Base-by-base conservation (phyloP, 1,284 basidiomycete species). In the Cutaneotrichosporon sp. region DNA sequence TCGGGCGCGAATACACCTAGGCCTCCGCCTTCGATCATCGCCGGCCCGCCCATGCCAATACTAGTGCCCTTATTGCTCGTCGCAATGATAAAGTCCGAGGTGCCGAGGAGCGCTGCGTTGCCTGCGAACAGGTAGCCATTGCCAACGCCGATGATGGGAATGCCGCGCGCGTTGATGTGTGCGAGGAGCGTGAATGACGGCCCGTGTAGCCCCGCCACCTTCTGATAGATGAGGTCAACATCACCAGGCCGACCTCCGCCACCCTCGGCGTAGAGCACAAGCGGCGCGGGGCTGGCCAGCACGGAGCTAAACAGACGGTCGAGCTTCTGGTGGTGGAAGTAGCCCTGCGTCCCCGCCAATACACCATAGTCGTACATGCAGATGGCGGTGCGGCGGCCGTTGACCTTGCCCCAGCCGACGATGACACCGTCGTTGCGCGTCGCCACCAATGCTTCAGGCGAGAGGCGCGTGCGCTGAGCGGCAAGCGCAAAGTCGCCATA, bases 341-440 rank as follows among this genome's bases (percentile, higher is more conserved):
- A 65, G 0, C 66, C 66, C 59, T 68, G 66, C 11, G 66, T 63
- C 18, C 59, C 66, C n/a, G 66, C 66, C 5, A 68, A 59, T 7
- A 68, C 66, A 10, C 64, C 66, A 31, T 63, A 68, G 66, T 68
- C 66, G 60, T 60, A 68, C 47, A 68, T 64, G 42, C 63, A 58
- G 9, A 65, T 50, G 18, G 64, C 66, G 9, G 56, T 51, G 42
- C 66, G 66, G 38, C 53, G 57, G 47, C 57, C 51, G 31, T 68
- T 62, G n/a, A 68, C 60, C 56, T 59, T 63, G 46, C 61, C 66
- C 66, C 66, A 68, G 56, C 66, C 66, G 56, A 68, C 66, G 31
- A 68, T 65, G 60, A 68, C 64, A 42, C 66, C 66, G 62, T 68
- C 66, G 49, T 65, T 64, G 42, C 66, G 61, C 5, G 66, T 68